Evolutionary conservation across 2,329 filamentous ascomycete species (phyloP).

Genomic region (Aspergillus thermomutatus): DNA sequence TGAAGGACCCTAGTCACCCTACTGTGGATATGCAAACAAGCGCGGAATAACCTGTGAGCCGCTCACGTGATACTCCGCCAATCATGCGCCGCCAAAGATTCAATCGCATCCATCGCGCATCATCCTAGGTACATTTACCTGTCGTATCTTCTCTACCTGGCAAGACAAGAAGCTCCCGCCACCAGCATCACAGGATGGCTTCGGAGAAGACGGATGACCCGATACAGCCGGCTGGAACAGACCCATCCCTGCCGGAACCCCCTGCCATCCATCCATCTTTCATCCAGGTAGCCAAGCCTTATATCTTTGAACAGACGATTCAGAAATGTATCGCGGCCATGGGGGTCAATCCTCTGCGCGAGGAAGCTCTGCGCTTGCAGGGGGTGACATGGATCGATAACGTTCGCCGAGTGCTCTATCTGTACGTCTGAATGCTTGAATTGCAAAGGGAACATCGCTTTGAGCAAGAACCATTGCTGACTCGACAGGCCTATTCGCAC

Average conservation of each 20-base stretch:
- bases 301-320: constrained; percentile 77
- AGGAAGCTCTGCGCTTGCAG: constrained; percentile 76
- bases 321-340: constrained; percentile 68
- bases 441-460: background rate
- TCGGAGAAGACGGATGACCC: constrained; percentile 18
- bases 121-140: background rate
- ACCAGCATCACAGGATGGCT: constrained; percentile 14
- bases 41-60: constrained; percentile 6
- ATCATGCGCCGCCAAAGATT: constrained; percentile 8
- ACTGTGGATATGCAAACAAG: background rate
- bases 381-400: constrained; percentile 87
- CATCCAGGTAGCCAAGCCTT: constrained; percentile 67
- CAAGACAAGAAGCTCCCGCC: background rate
- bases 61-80: constrained; percentile 12
- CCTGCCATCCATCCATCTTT: constrained; percentile 59
- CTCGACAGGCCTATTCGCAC: constrained; percentile 73
- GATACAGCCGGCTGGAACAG: constrained; percentile 9
- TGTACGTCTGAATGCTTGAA: constrained; percentile 55
- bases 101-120: constrained; percentile 1
- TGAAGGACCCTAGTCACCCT: too few species aligned
- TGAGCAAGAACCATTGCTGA: constrained; percentile 4
- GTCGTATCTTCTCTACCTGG: background rate
- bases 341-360: constrained; percentile 70
- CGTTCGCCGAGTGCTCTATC: constrained; percentile 70
- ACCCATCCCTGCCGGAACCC: constrained; percentile 17